phyloP scores from a whole-genome alignment of 2,329 filamentous ascomycete species.

The Decorospora gaudefroyi region DNA sequence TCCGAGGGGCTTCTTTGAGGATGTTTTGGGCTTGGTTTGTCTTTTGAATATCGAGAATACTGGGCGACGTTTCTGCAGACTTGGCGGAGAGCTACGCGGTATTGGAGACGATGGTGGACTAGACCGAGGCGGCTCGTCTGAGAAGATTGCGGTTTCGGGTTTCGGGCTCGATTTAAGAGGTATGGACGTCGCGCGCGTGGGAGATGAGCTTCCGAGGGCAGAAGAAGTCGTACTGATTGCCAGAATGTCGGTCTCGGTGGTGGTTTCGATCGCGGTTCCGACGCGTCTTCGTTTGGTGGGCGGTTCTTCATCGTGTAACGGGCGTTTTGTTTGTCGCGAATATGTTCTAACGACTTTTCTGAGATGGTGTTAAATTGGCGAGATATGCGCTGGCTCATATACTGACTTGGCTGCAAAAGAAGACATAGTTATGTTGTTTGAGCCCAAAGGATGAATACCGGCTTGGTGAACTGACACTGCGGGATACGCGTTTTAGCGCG shows the following conservation, averaged over 20 bases:
- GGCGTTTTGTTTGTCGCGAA: constrained; percentile 42
- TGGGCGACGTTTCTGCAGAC: constrained; percentile 49
- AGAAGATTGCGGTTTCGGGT: constrained; percentile 44
- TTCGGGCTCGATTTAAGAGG: constrained; percentile 40
- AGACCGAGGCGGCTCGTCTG: constrained; percentile 46
- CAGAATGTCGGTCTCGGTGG: constrained; percentile 14
- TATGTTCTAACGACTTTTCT: constrained; percentile 45
- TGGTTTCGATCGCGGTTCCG: constrained; percentile 18
- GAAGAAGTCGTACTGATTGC: constrained; percentile 12
- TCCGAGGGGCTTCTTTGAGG: constrained; percentile 23
- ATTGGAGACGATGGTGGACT: constrained; percentile 43
- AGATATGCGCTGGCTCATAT: not conserved
- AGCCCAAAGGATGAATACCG: constrained; percentile 11
- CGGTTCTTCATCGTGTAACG: constrained; percentile 39
- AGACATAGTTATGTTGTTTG: constrained; percentile 27
- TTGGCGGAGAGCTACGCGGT: constrained; percentile 29
- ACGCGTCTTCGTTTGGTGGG: constrained; percentile 47
- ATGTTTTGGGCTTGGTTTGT: constrained; percentile 19
- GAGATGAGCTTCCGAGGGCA: constrained; percentile 4
- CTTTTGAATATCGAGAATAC: constrained; percentile 55
- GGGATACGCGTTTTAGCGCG: constrained; percentile 35
- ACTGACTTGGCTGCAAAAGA: constrained; percentile 33
- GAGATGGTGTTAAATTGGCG: constrained; percentile 16
- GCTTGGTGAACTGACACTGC: constrained; percentile 16
- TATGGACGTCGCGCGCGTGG: constrained; percentile 18